Evolutionary conservation across 768 basidiomycete species (phyloP).

Genomic region (Termitomyces sp.): DNA sequence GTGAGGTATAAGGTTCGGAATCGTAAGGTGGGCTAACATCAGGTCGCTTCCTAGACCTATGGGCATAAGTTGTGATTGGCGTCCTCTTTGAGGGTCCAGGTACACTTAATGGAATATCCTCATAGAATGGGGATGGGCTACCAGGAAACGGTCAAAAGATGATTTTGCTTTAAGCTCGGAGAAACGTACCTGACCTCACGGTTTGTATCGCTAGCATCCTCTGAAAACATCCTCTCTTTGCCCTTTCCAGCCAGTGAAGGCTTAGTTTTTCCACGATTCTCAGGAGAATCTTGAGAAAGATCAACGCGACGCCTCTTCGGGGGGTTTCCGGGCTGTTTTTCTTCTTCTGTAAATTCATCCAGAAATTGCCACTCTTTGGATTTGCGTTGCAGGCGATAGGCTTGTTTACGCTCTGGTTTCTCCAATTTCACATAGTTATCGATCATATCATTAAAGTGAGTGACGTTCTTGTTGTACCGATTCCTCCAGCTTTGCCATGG

Average conservation of each 20-base stretch:
- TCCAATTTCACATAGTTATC: slow-evolving; percentile 17
- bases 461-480: slow-evolving; percentile 36
- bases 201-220: background rate
- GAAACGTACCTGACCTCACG: background rate
- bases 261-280: background rate
- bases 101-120: background rate
- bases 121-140: slow-evolving; percentile 1
- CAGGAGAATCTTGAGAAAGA: background rate
- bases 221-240: background rate
- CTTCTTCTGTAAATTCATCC: slow-evolving; percentile 1
- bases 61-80: background rate
- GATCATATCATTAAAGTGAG: slow-evolving; percentile 31
- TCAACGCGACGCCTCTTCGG: slow-evolving; percentile 7
- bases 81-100: slow-evolving; percentile 2
- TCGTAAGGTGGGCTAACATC: background rate
- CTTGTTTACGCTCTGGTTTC: slow-evolving; percentile 22
- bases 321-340: background rate
- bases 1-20: slow-evolving; percentile 10
- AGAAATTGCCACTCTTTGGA: background rate
- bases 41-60: background rate
- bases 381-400: slow-evolving; percentile 21
- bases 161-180: background rate
- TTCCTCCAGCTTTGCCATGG: slow-evolving; percentile 43
- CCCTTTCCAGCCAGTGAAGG: background rate
- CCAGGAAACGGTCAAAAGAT: background rate